Evolutionary conservation across 2,329 filamentous ascomycete genomes (phyloP), one percentile per base, ranked within the genome.

Genomic region (Phialophora verrucosa): DNA sequence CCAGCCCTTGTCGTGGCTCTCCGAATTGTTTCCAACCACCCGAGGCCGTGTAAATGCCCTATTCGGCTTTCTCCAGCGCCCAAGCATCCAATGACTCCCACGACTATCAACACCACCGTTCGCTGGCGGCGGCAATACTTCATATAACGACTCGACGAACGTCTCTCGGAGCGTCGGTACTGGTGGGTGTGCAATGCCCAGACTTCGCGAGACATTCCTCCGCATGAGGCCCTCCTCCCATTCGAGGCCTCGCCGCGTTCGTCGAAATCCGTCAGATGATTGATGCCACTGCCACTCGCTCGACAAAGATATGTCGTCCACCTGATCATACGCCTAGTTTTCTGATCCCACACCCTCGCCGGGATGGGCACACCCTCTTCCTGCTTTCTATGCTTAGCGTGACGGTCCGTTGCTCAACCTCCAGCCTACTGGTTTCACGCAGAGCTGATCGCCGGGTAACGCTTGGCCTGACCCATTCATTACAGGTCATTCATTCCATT

Each of bases 251-350:
- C 59, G 49, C 50, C 59, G 59, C 59, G 59, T 61, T 23, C 59
- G 31, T 31, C 58, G 32, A 60, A 49, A 38, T 20, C 44, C 50
- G 59, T 61, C 59, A 61, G 59, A 61, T 61, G 59, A 61, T 61
- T 50, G 59, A 51, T 50, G 10, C 27, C 58, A 38, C 58, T 17
- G 27, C 31, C 44, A 49, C 58, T 35, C 17, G 14, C 17, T 42
- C 55, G 32, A 17, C 31, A 11, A 12, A 42, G 29, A 58, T 44
- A 42, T 53, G 25, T 61, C 32, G 59, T 42, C 59, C 60, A 63
- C 60, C 60, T 63, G 51, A 63, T 63, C 59, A 61, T 17, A 53
- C 44, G 49, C 49, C 47, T 42, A 25, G 49, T 14, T 20, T 20
- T 20, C n/a, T 25, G 35, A 51, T 38, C 17, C 32, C 32, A 42